Evolutionary conservation across 1,139 yeast genomes (phyloP).

Genomic region (Pichia cactophila): DNA sequence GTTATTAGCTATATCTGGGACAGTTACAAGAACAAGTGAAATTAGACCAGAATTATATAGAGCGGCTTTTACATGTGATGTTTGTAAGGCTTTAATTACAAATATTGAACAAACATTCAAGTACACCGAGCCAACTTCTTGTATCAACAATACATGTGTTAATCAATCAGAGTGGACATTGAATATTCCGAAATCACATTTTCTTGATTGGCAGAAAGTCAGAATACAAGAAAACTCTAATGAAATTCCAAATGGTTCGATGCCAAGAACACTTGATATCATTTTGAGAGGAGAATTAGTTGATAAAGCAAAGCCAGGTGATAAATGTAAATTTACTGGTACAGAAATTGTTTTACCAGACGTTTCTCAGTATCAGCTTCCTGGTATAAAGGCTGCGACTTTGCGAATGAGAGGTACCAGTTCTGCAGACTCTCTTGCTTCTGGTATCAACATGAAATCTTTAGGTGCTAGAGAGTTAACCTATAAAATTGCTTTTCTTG

Average conservation of each 20-base stretch:
- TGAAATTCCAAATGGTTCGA: slow-evolving; percentile 97
- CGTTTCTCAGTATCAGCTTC: slow-evolving; percentile 89
- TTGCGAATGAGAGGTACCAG: slow-evolving; percentile 55
- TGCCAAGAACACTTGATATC: slow-evolving; percentile 96
- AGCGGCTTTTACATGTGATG: slow-evolving; percentile 85
- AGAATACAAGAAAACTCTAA: slow-evolving; percentile 92
- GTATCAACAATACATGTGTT: slow-evolving; percentile 81
- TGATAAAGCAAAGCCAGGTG: slow-evolving; percentile 97
- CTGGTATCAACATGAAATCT: slow-evolving; percentile 75
- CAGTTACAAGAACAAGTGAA: slow-evolving; percentile 94
- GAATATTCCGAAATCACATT: slow-evolving; percentile 75
- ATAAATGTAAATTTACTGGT: slow-evolving; percentile 90
- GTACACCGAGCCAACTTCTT: slow-evolving; percentile 91
- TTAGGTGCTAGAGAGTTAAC: slow-evolving; percentile 93
- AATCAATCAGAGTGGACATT: slow-evolving; percentile 84
- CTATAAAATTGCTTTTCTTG: slow-evolving; percentile 83
- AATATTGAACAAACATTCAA: slow-evolving; percentile 91
- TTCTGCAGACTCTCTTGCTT: slow-evolving; percentile 62
- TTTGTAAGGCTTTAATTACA: slow-evolving; percentile 78
- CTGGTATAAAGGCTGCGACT: slow-evolving; percentile 88
- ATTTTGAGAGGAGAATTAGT: slow-evolving; percentile 91
- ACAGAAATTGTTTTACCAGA: slow-evolving; percentile 95
- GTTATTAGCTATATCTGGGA: slow-evolving; percentile 80
- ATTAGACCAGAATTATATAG: slow-evolving; percentile 90
- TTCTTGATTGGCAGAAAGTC: slow-evolving; percentile 95